phyloP scores from a whole-genome alignment of 306 rosid genomes.

The Prunus kanzakura region DNA sequence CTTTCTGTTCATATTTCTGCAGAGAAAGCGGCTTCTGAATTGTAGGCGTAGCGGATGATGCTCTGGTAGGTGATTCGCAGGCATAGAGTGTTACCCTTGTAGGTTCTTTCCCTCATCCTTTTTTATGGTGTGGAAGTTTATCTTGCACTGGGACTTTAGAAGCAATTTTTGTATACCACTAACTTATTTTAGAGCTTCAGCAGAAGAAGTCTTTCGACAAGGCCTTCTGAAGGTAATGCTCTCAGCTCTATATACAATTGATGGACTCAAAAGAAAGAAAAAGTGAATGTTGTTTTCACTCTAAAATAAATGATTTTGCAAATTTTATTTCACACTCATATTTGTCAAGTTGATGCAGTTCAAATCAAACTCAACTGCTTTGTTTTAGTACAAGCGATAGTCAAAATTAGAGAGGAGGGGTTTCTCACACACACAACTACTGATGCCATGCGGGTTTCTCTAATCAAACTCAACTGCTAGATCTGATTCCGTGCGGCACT shows the following conservation, averaged over 20 bases:
- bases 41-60: constrained; percentile 6
- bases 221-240: constrained; percentile 18
- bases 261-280: constrained; percentile 7
- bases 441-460: no score
- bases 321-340: not conserved
- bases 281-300: not conserved
- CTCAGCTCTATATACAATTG: constrained; percentile 10
- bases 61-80: constrained; percentile 31
- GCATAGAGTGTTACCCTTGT: constrained; percentile 16
- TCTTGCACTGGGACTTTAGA: constrained; percentile 19
- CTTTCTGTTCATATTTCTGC: constrained; percentile 7
- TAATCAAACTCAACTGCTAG: no score
- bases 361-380: no score
- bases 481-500: no score
- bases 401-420: no score
- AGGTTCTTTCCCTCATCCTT: constrained; percentile 26
- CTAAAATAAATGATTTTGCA: not conserved
- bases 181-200: constrained; percentile 34
- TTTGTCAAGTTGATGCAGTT: not conserved
- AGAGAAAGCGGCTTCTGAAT: constrained; percentile 12
- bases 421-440: no score
- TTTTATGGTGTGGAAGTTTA: constrained; percentile 11
- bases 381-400: no score
- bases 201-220: constrained; percentile 21
- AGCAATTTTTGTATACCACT: constrained; percentile 33